These are phyloP conservation scores for Nemania diffusa DNA, from an alignment of 2,329 filamentous ascomycete genomes.

Conservation along the genomic window DNA sequence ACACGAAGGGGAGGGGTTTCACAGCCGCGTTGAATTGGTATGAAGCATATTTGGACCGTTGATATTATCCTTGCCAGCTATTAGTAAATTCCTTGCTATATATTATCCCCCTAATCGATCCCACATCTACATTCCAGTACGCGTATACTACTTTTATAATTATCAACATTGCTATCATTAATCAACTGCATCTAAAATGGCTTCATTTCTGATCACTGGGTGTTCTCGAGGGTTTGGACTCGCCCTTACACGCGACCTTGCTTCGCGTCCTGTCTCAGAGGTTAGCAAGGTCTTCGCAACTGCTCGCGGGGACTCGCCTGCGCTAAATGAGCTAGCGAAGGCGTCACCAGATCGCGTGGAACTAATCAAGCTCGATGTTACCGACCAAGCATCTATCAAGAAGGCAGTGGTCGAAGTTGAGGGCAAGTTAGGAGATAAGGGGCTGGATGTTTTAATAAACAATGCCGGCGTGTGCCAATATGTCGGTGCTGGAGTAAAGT, in stretches of 20 bases:
- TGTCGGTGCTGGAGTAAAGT: background rate
- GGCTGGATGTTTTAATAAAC: conserved; percentile 59
- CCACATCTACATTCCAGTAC: background rate
- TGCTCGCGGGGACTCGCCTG: background rate
- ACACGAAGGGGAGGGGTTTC: background rate
- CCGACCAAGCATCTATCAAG: conserved; percentile 49
- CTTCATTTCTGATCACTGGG: conserved; percentile 6
- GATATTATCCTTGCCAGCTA: background rate
- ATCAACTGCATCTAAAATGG: background rate
- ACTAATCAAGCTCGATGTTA: conserved; percentile 53
- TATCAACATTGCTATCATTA: background rate
- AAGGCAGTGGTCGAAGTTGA: conserved; percentile 51
- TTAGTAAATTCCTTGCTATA: background rate
- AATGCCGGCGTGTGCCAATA: conserved; percentile 44
- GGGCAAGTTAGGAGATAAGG: conserved; percentile 49
- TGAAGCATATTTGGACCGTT: background rate
- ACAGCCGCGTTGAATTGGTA: background rate
- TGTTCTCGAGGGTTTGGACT: conserved; percentile 4
- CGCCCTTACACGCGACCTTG: background rate
- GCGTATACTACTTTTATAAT: background rate
- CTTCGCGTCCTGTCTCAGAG: background rate
- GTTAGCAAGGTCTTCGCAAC: conserved; percentile 6
- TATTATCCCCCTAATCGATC: background rate
- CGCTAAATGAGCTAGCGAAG: background rate
- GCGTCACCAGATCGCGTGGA: conserved; percentile 48